Evolutionary conservation across 306 rosid genomes (phyloP).

Genomic region (Parietaria judaica): DNA sequence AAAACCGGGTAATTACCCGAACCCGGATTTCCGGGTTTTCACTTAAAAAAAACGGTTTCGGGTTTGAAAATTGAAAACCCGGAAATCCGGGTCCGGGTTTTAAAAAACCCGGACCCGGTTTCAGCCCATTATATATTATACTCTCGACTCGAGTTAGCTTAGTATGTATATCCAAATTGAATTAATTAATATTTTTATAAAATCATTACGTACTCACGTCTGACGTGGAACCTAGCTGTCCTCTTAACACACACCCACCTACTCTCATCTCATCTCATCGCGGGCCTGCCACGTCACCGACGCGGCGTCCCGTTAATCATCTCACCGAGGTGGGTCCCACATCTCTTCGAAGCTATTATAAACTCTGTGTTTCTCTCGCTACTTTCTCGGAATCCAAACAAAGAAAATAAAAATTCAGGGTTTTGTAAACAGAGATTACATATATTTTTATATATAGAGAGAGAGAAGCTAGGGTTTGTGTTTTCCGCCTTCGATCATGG

Average conservation of each 20-base stretch:
- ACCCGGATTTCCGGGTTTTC: too few species aligned
- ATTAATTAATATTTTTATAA: too few species aligned
- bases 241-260: background rate
- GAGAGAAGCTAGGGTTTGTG: background rate
- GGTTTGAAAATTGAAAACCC: too few species aligned
- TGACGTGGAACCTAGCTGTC: conserved; percentile 26
- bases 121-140: too few species aligned
- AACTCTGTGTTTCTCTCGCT: background rate
- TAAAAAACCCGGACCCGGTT: too few species aligned
- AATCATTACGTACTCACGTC: background rate
- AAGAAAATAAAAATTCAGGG: background rate
- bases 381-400: background rate
- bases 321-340: background rate
- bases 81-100: too few species aligned
- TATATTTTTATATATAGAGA: background rate
- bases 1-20: too few species aligned
- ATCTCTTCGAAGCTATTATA: background rate
- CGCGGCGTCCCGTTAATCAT: conserved; percentile 10
- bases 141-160: too few species aligned
- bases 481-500: conserved; percentile 2
- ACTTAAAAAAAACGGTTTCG: too few species aligned
- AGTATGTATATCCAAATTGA: too few species aligned
- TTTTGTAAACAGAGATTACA: too few species aligned
- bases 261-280: background rate
- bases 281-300: conserved; percentile 1